These are phyloP conservation scores for Fusarium albosuccineum DNA, from an alignment of 2,329 filamentous ascomycete species.

Conservation along the genomic window DNA sequence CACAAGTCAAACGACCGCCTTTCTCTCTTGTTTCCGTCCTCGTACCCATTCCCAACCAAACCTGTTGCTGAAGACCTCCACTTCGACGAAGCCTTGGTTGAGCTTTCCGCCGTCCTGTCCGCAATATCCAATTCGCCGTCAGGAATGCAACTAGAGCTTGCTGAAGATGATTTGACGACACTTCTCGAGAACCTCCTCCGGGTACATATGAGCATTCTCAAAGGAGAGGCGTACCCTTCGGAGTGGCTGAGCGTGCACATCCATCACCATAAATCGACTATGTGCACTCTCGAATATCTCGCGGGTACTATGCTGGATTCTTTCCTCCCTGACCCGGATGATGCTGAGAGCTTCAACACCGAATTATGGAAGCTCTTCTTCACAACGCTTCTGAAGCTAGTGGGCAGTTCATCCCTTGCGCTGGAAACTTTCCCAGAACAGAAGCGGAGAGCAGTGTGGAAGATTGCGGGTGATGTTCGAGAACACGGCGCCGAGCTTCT, in stretches of 20 bases:
- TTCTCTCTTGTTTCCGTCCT: constrained; percentile 89
- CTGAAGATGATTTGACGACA: constrained; percentile 78
- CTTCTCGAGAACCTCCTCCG: constrained; percentile 84
- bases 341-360: constrained; percentile 92
- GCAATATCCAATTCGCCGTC: constrained; percentile 79
- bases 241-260: constrained; percentile 95
- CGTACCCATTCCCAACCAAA: constrained; percentile 89
- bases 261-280: constrained; percentile 90
- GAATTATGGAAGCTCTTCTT: constrained; percentile 96
- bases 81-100: constrained; percentile 90
- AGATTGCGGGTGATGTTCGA: constrained; percentile 96
- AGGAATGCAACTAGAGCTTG: constrained; percentile 81
- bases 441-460: constrained; percentile 96
- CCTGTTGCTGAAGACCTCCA: constrained; percentile 69
- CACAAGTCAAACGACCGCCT: constrained; percentile 72
- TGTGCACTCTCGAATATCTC: constrained; percentile 87
- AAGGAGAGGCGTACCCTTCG: constrained; percentile 88
- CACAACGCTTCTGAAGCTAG: constrained; percentile 86
- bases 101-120: constrained; percentile 88
- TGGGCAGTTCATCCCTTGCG: constrained; percentile 88
- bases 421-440: constrained; percentile 97
- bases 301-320: constrained; percentile 83
- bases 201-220: constrained; percentile 89
- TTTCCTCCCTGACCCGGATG: constrained; percentile 89
- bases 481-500: constrained; percentile 91